Evolutionary conservation across 2,329 filamentous ascomycete genomes (phyloP).

Genomic region (Akanthomyces uredinophilus): DNA sequence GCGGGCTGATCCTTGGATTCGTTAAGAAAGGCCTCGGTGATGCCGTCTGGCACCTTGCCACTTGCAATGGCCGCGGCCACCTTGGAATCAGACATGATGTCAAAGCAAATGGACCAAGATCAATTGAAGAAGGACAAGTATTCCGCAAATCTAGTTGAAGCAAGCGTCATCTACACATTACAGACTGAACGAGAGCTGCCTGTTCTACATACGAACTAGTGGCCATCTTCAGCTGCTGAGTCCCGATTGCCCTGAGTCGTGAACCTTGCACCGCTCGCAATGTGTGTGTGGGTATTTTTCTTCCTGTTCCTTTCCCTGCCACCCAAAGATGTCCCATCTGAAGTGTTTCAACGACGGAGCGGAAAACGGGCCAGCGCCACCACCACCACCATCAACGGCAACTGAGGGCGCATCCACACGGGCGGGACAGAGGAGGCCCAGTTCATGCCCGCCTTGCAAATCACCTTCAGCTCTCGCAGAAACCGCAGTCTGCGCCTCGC

Average conservation of each 20-base stretch:
- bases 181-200: neutral
- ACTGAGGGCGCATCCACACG: too few relatives aligned
- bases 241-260: neutral
- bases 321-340: neutral
- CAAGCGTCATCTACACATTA: neutral
- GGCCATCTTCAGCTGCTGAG: neutral
- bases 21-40: conserved; percentile 31
- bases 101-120: neutral
- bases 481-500: neutral
- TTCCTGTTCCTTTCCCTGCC: neutral
- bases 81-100: conserved; percentile 1
- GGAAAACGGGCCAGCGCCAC: neutral
- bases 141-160: neutral
- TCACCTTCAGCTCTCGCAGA: neutral
- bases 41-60: conserved; percentile 30
- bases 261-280: neutral
- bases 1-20: conserved; percentile 33
- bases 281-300: neutral
- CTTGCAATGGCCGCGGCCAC: conserved; percentile 28
- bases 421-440: too few relatives aligned
- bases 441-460: too few relatives aligned
- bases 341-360: neutral
- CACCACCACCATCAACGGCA: too few relatives aligned
- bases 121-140: neutral
- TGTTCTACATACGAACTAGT: neutral